A percentile compares a stretch with the other conserved stretches of the same genome.
Evolutionary conservation across 805 yeast species (phyloP).

Genomic region (Metschnikowia aberdeeniae): DNA sequence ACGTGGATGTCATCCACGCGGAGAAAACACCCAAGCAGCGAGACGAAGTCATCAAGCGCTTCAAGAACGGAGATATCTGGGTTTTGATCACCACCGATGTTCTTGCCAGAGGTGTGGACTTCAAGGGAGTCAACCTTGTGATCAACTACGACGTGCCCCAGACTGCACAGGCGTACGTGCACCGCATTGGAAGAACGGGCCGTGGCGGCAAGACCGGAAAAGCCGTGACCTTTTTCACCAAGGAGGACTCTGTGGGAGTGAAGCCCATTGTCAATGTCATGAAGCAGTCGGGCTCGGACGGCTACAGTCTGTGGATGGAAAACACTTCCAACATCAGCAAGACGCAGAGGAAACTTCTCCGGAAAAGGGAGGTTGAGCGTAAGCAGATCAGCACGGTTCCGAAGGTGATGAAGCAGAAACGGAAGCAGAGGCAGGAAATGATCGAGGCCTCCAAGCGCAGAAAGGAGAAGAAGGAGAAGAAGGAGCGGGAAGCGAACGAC

Average conservation of each 20-base stretch:
- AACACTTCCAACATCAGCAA: slow-evolving; percentile 60
- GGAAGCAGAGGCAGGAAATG: slow-evolving; percentile 64
- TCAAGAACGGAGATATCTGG: slow-evolving; percentile 91
- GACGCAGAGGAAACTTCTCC: slow-evolving; percentile 58
- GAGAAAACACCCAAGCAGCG: slow-evolving; percentile 89
- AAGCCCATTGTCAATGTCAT: slow-evolving; percentile 89
- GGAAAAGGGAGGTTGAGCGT: slow-evolving; percentile 57
- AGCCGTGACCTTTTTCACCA: slow-evolving; percentile 91
- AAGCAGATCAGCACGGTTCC: slow-evolving; percentile 84
- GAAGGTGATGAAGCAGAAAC: slow-evolving; percentile 56
- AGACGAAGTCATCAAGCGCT: slow-evolving; percentile 75
- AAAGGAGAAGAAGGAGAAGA: slow-evolving; percentile 37
- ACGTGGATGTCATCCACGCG: slow-evolving; percentile 94
- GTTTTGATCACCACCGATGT: slow-evolving; percentile 96
- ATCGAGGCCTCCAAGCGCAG: slow-evolving; percentile 69
- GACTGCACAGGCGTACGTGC: slow-evolving; percentile 91
- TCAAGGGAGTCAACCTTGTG: slow-evolving; percentile 90
- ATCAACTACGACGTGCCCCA: slow-evolving; percentile 96
- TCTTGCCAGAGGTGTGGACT: slow-evolving; percentile 93
- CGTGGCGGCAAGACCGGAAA: slow-evolving; percentile 85
- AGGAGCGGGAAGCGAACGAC: neutral
- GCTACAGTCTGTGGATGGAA: slow-evolving; percentile 79
- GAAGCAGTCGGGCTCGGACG: slow-evolving; percentile 82
- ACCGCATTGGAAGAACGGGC: slow-evolving; percentile 98
- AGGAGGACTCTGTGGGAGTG: slow-evolving; percentile 72